Percentiles rank a stretch among this genome's conserved stretches.
Conservation (phyloP, 2,329 filamentous ascomycete genomes). For the Coniochaeta pulveracea region DNA sequence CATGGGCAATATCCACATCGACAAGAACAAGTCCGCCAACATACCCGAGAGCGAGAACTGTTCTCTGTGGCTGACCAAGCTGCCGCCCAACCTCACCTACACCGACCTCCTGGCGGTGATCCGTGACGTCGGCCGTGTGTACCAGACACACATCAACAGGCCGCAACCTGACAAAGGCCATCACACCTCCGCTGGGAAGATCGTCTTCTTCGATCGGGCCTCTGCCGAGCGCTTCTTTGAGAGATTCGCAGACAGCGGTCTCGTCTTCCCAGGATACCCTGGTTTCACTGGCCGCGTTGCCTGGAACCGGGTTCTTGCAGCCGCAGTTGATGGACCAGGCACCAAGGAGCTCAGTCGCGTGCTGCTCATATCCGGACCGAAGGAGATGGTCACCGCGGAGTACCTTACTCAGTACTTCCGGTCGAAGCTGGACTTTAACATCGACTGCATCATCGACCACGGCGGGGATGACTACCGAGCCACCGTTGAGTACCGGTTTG, state of each 20-base stretch:
- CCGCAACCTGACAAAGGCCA: constrained; percentile 25
- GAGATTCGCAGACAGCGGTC: constrained; percentile 14
- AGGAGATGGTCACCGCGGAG: constrained; percentile 28
- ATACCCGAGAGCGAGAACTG: constrained; percentile 32
- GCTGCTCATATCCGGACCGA: constrained; percentile 35
- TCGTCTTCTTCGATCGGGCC: constrained; percentile 33
- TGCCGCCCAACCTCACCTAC: constrained; percentile 30
- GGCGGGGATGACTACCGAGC: constrained; percentile 5
- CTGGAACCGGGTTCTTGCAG: constrained; percentile 36
- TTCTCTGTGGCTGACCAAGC: constrained; percentile 39
- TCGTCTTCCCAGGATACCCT: constrained; percentile 23
- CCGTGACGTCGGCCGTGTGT: constrained; percentile 36
- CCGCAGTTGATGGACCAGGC: constrained; percentile 12
- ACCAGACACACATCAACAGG: constrained; percentile 37
- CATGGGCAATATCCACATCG: constrained; percentile 22
- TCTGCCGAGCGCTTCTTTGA: constrained; percentile 24
- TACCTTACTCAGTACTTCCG: constrained; percentile 29
- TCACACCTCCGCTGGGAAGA: constrained; percentile 30
- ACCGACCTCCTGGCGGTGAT: constrained; percentile 31
- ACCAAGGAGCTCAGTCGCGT: constrained; percentile 30
- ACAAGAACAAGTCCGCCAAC: constrained; percentile 25
- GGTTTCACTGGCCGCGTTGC: constrained; percentile 21
- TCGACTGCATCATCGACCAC: constrained; percentile 27
- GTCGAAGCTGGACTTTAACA: constrained; percentile 30
- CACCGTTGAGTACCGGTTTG: constrained; percentile 39